Evolutionary conservation across 2,329 filamentous ascomycete species (phyloP).

Genomic region (Beauveria rudraprayagi): DNA sequence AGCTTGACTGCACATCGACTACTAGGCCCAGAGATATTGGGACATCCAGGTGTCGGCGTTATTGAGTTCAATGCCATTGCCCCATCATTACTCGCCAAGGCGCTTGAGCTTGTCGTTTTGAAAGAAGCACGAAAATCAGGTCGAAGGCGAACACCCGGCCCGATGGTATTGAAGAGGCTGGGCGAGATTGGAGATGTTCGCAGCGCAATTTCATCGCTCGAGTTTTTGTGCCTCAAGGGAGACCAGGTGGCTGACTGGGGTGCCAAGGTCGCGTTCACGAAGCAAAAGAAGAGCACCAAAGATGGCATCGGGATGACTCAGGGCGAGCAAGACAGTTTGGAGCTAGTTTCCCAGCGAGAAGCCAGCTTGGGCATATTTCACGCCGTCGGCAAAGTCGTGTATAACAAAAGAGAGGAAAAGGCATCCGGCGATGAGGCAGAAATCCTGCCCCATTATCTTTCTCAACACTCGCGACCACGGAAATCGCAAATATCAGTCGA

Average conservation of each 20-base stretch:
- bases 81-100: slow-evolving; percentile 75
- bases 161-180: slow-evolving; percentile 67
- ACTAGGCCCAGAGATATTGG: slow-evolving; percentile 76
- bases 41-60: slow-evolving; percentile 67
- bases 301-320: slow-evolving; percentile 56
- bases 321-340: slow-evolving; percentile 70
- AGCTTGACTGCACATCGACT: slow-evolving; percentile 89
- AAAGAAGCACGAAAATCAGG: slow-evolving; percentile 80
- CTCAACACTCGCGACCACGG: slow-evolving; percentile 49
- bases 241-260: slow-evolving; percentile 70
- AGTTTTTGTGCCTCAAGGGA: slow-evolving; percentile 82
- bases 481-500: slow-evolving; percentile 61
- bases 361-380: slow-evolving; percentile 91
- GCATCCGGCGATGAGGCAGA: slow-evolving; percentile 38
- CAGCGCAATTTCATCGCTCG: slow-evolving; percentile 83
- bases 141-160: slow-evolving; percentile 66
- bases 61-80: slow-evolving; percentile 95
- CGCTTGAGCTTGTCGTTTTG: slow-evolving; percentile 69
- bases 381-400: slow-evolving; percentile 88
- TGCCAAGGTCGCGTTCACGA: slow-evolving; percentile 62
- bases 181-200: slow-evolving; percentile 87
- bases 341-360: slow-evolving; percentile 78
- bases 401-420: slow-evolving; percentile 72
- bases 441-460: slow-evolving; percentile 50
- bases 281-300: slow-evolving; percentile 53